Evolutionary conservation across 306 rosid species (phyloP), one percentile per base, ranked within the genome.

Genomic region (Argentina anserina): DNA sequence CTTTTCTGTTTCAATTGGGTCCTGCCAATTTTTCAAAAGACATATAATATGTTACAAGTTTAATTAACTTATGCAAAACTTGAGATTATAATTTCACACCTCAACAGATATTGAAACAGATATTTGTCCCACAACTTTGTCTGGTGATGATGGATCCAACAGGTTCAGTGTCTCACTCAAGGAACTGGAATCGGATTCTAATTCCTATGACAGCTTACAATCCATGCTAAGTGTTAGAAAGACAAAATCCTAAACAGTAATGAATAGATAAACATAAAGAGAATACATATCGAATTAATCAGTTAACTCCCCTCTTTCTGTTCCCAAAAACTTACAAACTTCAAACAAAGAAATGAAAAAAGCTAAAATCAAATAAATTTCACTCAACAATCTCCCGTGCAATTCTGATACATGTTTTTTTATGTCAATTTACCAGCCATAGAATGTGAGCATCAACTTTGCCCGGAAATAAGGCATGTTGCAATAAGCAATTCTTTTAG

Each of bases 1-100:
- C 76, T 85, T 94, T 79, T 91, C 91, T 21, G 92, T 94, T 86
- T 94, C 97, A 71, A 80, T 65, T 40, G 97, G 96, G 71, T 94
- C 98, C 98, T 94, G 96, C 67, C 67, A 78, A 73, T 56, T 72
- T 85, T 76, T 21, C 62, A 55, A 34, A 33, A 23, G 26, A 50
- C 56, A 65, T 74, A 81, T 89, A n/a, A n/a, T 68, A 82, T 39
- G 76, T 70, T 56, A 34, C 26, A 53, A 72, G 25, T 80, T 72
- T 34, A 33, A 76, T 75, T 25, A 5, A 18, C 29, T 40, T 59
- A 81, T 49, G 42, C 58, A 77, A 67, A 65, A 59, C 0, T 17
- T 60, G 49, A 13, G 72, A 75, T 55, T n/a, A 42, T 42, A 74
- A 68, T 33, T 60, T 31, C 77, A 60, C 62, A 94, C 98, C 97